These are phyloP conservation scores for Suillus tomentosus DNA, from an alignment of 768 basidiomycete genomes.

Conservation along the genomic window DNA sequence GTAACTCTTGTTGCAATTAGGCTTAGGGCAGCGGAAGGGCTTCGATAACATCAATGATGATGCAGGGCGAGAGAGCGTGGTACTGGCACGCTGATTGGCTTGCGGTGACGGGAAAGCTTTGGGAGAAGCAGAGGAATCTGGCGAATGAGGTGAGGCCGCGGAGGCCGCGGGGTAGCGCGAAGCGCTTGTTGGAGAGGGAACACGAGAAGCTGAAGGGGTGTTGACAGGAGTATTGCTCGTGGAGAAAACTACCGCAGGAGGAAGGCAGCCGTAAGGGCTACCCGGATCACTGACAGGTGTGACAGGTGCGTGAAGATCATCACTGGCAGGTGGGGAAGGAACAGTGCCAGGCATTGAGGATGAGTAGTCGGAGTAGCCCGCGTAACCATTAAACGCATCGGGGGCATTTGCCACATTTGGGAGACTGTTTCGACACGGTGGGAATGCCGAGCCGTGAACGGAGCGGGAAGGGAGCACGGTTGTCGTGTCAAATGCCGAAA, in stretches of 20 bases:
- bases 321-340: slow-evolving; percentile 34
- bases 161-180: slow-evolving; percentile 22
- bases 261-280: slow-evolving; percentile 52
- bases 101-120: slow-evolving; percentile 30
- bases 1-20: slow-evolving; percentile 94
- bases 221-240: slow-evolving; percentile 46
- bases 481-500: slow-evolving; percentile 54
- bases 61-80: slow-evolving; percentile 51
- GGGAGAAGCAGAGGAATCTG: slow-evolving; percentile 26
- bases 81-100: slow-evolving; percentile 38
- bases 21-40: slow-evolving; percentile 92
- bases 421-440: slow-evolving; percentile 31
- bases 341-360: slow-evolving; percentile 61
- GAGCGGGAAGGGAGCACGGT: slow-evolving; percentile 53
- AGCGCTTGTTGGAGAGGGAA: slow-evolving; percentile 29
- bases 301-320: slow-evolving; percentile 29
- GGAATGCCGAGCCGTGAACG: slow-evolving; percentile 35
- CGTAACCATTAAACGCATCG: slow-evolving; percentile 70
- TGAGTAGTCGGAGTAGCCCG: slow-evolving; percentile 67
- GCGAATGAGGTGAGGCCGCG: slow-evolving; percentile 19
- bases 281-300: slow-evolving; percentile 35
- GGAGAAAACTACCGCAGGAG: slow-evolving; percentile 66
- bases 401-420: slow-evolving; percentile 35
- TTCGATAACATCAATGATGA: slow-evolving; percentile 73
- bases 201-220: slow-evolving; percentile 52